Percentiles rank a stretch among this genome's conserved stretches.
These are phyloP conservation scores for Kwoniella europaea DNA, from an alignment of 768 basidiomycete species.

Conservation along the genomic window DNA sequence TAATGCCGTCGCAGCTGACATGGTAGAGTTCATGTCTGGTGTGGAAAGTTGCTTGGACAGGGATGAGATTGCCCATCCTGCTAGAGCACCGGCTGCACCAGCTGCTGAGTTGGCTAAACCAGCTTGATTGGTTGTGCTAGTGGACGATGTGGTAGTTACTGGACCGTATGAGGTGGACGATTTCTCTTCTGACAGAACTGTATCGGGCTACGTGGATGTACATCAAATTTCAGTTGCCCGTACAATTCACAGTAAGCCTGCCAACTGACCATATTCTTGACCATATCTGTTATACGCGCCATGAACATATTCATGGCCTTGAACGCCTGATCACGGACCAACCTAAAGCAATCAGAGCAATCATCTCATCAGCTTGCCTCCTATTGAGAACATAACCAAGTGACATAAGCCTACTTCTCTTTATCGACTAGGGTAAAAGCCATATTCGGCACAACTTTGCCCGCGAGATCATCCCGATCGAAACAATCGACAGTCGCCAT, in stretches of 20 bases:
- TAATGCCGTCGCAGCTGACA: constrained; percentile 59
- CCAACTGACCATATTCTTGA: constrained; percentile 75
- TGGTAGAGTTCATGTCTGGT: constrained; percentile 73
- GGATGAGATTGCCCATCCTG: constrained; percentile 95
- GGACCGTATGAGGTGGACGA: constrained; percentile 48
- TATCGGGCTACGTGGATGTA: constrained; percentile 65
- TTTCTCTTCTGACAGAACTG: constrained; percentile 59
- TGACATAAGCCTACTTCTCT: too few relatives aligned
- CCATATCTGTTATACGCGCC: constrained; percentile 78
- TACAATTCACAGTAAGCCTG: too few relatives aligned
- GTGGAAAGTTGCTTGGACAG: constrained; percentile 78
- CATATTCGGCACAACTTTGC: constrained; percentile 85
- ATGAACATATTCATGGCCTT: constrained; percentile 87
- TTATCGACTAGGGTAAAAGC: constrained; percentile 80
- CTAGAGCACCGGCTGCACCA: constrained; percentile 86
- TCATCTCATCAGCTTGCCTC: too few relatives aligned
- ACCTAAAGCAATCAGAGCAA: too few relatives aligned
- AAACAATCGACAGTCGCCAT: constrained; percentile 93
- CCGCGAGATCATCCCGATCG: constrained; percentile 83
- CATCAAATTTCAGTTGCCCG: not conserved
- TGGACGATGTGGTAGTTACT: constrained; percentile 51
- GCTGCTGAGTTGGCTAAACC: constrained; percentile 82
- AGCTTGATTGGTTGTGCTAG: constrained; percentile 52
- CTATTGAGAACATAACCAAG: too few relatives aligned
- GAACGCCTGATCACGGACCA: constrained; percentile 95